These are phyloP conservation scores for Millerozyma miso DNA, from an alignment of 805 yeast genomes.

Conservation along the genomic window DNA sequence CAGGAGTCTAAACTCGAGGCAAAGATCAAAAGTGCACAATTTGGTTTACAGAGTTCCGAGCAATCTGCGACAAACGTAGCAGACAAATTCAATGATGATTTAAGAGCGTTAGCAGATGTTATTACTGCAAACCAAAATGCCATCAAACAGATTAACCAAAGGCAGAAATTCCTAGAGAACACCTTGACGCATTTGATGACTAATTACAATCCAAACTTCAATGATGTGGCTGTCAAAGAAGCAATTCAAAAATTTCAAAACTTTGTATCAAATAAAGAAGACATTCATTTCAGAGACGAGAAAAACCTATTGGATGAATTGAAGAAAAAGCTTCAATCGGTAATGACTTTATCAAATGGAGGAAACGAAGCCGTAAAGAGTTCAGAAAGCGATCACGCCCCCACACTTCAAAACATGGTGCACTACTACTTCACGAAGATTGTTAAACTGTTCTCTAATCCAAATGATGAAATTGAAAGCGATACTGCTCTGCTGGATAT, in stretches of 20 bases:
- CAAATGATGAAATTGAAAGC: neutral
- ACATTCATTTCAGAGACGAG: constrained; percentile 9
- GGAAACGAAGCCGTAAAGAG: neutral
- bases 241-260: constrained; percentile 57
- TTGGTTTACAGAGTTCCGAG: neutral
- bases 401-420: constrained; percentile 20
- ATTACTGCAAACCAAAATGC: neutral
- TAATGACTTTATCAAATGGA: neutral
- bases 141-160: constrained; percentile 7
- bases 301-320: constrained; percentile 15
- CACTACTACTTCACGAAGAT: constrained; percentile 18
- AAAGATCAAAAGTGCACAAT: neutral
- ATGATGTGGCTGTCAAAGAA: constrained; percentile 80
- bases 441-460: constrained; percentile 1
- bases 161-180: constrained; percentile 34
- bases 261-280: constrained; percentile 35
- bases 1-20: neutral
- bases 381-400: constrained; percentile 4
- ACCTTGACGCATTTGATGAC: constrained; percentile 47
- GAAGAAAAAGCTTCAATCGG: constrained; percentile 12
- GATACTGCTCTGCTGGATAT: neutral
- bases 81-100: neutral
- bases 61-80: neutral
- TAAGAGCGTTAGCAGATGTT: neutral
- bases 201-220: constrained; percentile 77